Evolutionary conservation across 2,329 filamentous ascomycete species (phyloP).

Genomic region (Leptographium flavum): DNA sequence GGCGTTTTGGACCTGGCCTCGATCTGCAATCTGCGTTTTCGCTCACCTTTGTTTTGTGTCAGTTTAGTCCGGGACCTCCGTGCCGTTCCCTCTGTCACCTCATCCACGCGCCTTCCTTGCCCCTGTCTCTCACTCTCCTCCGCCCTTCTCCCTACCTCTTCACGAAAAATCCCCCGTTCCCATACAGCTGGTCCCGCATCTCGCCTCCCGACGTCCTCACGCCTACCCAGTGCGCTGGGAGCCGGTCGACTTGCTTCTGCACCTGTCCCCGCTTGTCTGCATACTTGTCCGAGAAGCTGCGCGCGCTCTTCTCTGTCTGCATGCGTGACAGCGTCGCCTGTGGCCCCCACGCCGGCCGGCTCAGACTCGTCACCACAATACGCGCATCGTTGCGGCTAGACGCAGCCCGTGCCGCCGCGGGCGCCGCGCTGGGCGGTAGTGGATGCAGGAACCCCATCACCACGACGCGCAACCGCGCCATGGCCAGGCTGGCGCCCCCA

Average conservation of each 20-base stretch:
- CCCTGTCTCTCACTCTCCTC: neutral
- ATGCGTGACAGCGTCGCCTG: conserved; percentile 23
- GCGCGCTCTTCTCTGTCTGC: conserved; percentile 24
- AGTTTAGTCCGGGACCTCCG: too few relatives aligned
- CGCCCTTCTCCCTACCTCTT: conserved; percentile 7
- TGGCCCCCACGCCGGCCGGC: conserved; percentile 29
- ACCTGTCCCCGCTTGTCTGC: conserved; percentile 32
- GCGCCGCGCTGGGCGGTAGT: conserved; percentile 10
- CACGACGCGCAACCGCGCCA: conserved; percentile 33
- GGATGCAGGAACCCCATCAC: conserved; percentile 46
- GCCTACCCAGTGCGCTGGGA: conserved; percentile 45
- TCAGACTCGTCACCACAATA: conserved; percentile 30
- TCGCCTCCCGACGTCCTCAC: conserved; percentile 35
- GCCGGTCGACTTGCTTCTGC: conserved; percentile 39
- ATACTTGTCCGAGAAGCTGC: conserved; percentile 29
- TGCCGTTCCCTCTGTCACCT: neutral
- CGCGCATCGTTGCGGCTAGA: conserved; percentile 25
- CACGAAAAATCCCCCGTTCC: conserved; percentile 33
- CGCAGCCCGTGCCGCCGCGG: neutral
- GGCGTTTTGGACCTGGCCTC: too few relatives aligned
- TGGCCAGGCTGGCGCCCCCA: conserved; percentile 25
- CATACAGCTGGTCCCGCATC: conserved; percentile 33
- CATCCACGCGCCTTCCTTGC: too few relatives aligned
- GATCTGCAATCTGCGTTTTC: too few relatives aligned
- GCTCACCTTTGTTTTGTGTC: too few relatives aligned